Evolutionary conservation across 768 basidiomycete genomes (phyloP).

Genomic region (Tremella mesenterica): DNA sequence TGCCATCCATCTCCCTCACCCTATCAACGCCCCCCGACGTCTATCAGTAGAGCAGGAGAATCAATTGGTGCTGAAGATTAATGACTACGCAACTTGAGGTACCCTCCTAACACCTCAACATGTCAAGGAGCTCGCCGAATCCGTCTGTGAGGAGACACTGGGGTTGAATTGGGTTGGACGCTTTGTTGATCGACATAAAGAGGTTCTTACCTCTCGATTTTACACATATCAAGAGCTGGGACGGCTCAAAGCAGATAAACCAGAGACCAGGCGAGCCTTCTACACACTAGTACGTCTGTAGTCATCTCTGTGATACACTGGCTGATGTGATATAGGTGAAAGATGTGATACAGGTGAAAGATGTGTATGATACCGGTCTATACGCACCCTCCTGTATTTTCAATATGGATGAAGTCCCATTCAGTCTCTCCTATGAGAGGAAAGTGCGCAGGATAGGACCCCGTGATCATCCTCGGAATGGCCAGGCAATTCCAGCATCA

Average conservation of each 20-base stretch:
- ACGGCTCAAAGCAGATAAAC: conserved; percentile 6
- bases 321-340: conserved; percentile 3
- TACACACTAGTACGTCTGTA: conserved; percentile 5
- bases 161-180: conserved; percentile 8
- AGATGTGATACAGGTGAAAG: conserved; percentile 5
- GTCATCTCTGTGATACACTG: too few species aligned
- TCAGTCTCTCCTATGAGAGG: conserved; percentile 1
- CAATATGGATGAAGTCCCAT: conserved; percentile 15
- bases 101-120: conserved; percentile 11
- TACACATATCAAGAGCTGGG: conserved; percentile 5
- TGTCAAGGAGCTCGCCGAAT: conserved; percentile 4
- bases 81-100: conserved; percentile 6
- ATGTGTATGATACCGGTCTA: neutral
- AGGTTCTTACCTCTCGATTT: neutral
- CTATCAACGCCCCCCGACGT: neutral
- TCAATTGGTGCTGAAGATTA: neutral
- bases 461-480: neutral
- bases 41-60: conserved; percentile 2
- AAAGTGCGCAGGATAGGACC: conserved; percentile 3
- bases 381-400: conserved; percentile 5
- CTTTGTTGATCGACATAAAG: conserved; percentile 5
- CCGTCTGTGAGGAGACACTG: neutral
- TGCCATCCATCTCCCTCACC: neutral
- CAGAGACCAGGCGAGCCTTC: conserved; percentile 2
- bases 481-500: neutral